Percentiles rank a stretch among this genome's conserved stretches.
phyloP scores from a whole-genome alignment of 75 land plant species.

The Chamaecyparis obtusa region DNA sequence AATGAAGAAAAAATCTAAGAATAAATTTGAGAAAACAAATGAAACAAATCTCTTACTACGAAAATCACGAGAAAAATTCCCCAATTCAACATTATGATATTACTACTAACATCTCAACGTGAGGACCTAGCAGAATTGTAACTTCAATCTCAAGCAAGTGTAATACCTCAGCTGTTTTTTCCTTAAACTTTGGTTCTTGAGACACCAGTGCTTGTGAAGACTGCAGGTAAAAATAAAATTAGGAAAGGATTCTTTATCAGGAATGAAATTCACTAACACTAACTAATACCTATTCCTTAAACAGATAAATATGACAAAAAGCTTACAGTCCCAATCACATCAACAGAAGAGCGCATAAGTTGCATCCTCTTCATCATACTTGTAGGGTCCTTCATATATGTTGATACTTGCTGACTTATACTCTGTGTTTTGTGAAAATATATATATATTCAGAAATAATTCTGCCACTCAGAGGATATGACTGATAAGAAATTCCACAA shows the following conservation, averaged over 20 bases:
- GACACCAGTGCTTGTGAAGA: not conserved
- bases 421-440: conserved; percentile 46
- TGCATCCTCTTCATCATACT: conserved; percentile 84
- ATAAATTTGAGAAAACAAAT: not conserved
- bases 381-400: conserved; percentile 83
- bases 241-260: not conserved
- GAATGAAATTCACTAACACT: not conserved
- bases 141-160: not conserved
- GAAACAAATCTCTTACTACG: not conserved
- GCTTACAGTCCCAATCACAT: conserved; percentile 56
- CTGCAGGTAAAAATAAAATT: not conserved
- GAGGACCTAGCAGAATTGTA: not conserved
- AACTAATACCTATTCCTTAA: not conserved
- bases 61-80: not conserved
- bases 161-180: not conserved
- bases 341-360: conserved; percentile 45
- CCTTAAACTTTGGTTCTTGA: not conserved
- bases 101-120: not conserved
- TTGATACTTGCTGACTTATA: conserved; percentile 81
- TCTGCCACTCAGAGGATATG: not conserved
- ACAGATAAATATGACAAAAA: not conserved
- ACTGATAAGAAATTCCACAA: not conserved
- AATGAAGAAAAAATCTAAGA: not conserved
- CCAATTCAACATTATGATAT: not conserved
- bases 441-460: conserved; percentile 4